These are phyloP conservation scores for Aspergillus transmontanensis DNA, from an alignment of 2,329 filamentous ascomycete genomes.

Conservation along the genomic window DNA sequence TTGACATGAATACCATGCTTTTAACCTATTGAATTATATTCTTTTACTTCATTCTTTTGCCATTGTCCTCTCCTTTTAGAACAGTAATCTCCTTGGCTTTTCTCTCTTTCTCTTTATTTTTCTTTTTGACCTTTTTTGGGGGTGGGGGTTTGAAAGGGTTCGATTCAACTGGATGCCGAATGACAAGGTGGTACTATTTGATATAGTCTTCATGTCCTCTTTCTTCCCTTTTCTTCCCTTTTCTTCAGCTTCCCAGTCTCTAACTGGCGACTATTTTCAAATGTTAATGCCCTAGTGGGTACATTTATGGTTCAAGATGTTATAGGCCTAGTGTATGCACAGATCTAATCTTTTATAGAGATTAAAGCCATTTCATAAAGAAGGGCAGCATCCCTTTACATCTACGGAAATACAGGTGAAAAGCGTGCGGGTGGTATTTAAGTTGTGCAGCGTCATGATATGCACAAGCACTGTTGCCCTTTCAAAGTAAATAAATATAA, in stretches of 20 bases:
- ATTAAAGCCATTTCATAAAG: not conserved
- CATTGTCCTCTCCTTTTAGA: not conserved
- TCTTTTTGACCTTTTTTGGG: not conserved
- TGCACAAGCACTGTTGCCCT: not conserved
- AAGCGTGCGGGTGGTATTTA: too few relatives aligned
- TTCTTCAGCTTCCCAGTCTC: not conserved
- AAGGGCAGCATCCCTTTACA: not conserved
- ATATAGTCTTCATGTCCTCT: conserved; percentile 7
- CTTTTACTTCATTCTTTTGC: not conserved
- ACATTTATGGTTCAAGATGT: conserved; percentile 15
- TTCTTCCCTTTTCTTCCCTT: not conserved
- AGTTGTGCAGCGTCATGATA: not conserved
- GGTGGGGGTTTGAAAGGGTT: too few relatives aligned
- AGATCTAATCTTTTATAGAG: not conserved
- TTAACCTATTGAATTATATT: not conserved
- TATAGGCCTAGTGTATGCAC: conserved; percentile 12
- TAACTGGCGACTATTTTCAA: conserved; percentile 6
- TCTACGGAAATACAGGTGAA: not conserved
- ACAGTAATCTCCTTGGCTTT: not conserved
- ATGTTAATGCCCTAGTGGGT: conserved; percentile 17
- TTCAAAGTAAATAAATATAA: not conserved
- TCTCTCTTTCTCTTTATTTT: not conserved
- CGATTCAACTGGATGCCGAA: not conserved
- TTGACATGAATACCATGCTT: not conserved
- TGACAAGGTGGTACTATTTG: not conserved